phyloP scores from a whole-genome alignment of 192 early-diverging fungal genomes.

The Phlyctochytrium bullatum region DNA sequence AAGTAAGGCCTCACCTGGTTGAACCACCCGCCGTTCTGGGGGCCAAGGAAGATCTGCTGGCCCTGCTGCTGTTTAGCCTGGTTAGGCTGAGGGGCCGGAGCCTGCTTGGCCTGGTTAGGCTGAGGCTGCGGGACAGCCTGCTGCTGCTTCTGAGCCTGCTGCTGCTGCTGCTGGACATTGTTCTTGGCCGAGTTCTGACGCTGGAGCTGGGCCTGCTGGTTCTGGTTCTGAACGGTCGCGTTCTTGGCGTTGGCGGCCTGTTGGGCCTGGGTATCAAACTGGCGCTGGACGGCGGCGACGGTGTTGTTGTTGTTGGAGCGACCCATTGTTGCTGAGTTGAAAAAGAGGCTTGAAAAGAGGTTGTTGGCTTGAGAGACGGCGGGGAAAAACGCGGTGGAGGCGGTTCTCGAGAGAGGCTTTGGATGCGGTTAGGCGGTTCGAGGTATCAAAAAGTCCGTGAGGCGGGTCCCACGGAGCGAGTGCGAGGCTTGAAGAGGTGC shows the following conservation, averaged over 20 bases:
- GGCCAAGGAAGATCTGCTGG: background rate
- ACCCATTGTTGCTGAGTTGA: background rate
- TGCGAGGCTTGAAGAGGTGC: too few species aligned
- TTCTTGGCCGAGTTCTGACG: background rate
- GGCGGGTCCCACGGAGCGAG: too few species aligned
- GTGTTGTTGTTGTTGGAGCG: background rate
- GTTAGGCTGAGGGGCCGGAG: background rate
- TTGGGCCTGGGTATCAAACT: background rate
- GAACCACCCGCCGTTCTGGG: slow-evolving; percentile 1
- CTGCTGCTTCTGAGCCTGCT: background rate
- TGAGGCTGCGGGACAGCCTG: background rate
- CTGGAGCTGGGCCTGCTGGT: background rate
- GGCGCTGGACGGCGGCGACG: background rate
- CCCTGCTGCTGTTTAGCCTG: background rate
- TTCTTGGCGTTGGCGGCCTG: background rate
- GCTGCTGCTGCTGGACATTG: background rate
- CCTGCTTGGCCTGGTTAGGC: background rate
- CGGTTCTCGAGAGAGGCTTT: too few species aligned
- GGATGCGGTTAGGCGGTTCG: too few species aligned
- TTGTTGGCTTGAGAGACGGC: background rate
- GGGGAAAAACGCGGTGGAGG: background rate
- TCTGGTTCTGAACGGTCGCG: background rate
- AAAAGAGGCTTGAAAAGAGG: too few species aligned
- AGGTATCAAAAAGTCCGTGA: too few species aligned
- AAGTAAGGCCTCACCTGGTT: background rate